Percentiles rank a stretch among this genome's conserved stretches.
phyloP scores from a whole-genome alignment of 257 asterid genomes.

The Salvia splendens region DNA sequence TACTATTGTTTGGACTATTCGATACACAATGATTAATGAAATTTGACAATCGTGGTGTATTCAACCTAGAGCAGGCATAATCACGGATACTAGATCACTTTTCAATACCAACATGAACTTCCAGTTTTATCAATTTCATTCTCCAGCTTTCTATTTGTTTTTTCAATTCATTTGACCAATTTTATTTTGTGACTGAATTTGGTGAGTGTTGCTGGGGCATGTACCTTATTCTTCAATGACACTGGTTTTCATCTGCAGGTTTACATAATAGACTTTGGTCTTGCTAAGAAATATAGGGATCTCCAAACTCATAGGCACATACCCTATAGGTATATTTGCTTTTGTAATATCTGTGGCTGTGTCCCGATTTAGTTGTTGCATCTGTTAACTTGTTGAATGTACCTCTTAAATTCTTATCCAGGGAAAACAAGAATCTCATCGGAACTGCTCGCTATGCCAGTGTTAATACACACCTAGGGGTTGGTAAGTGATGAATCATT shows the following conservation, averaged over 20 bases:
- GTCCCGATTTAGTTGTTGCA: conserved; percentile 10
- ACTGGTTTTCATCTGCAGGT: conserved; percentile 48
- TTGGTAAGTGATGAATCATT: conserved; percentile 61
- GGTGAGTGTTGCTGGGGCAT: background rate
- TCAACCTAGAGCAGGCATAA: background rate
- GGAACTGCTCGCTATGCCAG: conserved; percentile 99
- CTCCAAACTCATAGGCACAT: conserved; percentile 73
- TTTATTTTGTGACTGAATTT: too few species aligned
- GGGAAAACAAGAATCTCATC: conserved; percentile 96
- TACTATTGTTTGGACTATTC: conserved; percentile 9
- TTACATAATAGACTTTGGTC: conserved; percentile 81
- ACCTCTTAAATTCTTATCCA: conserved; percentile 36
- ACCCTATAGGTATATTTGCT: conserved; percentile 63
- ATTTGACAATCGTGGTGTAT: background rate
- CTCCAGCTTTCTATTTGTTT: too few species aligned
- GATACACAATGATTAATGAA: background rate
- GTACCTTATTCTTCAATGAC: conserved; percentile 8
- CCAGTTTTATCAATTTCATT: too few species aligned
- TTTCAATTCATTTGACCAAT: too few species aligned
- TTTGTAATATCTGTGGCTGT: conserved; percentile 19
- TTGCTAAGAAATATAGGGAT: conserved; percentile 85
- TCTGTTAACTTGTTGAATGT: conserved; percentile 21
- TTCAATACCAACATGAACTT: background rate
- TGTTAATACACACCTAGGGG: conserved; percentile 90
- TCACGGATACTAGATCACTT: background rate